Evolutionary conservation across 2,329 filamentous ascomycete genomes (phyloP), one percentile per base, ranked within the genome.

Genomic region (Hypocrella siamensis): DNA sequence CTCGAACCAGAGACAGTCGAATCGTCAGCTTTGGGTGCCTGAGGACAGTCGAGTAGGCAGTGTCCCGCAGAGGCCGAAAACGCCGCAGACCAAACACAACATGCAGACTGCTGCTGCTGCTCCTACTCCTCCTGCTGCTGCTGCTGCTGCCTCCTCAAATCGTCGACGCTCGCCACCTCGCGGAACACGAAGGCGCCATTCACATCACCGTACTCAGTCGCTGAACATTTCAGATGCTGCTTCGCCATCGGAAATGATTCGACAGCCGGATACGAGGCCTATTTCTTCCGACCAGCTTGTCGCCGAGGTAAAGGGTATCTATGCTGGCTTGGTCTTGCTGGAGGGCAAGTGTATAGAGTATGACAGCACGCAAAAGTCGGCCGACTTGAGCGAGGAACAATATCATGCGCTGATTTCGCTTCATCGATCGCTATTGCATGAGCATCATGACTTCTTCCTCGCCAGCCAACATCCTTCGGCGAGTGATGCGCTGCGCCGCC

Each of bases 321-420:
- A 93, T 44, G 75, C 77, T 0, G 84, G 81, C 0, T 55, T 94
- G 0, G 76, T 84, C 0, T 82, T 90, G 73, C 81, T 93, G 0
- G 88, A 96, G 47, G 73, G 70, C 17, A 84, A 90, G 42, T 88
- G 84, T 43, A 86, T 92, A 1, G 79, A 92, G 33, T 77, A 92
- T 1, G 81, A 88, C 42, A 74, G 70, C 7, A 63, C 70, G 0
- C 68, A 74, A 28, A 24, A 29, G 0, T 51, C 57, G 2, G 51
- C 48, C 0, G 59, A 61, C 12, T 49, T 76, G 0, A 72, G 61
- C 17, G 59, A 68, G 26, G 75, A 86, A 31, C 80, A 93, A 43
- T 93, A 82, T 79, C 79, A 92, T 40, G 79, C 81, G 0, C 53
- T 94, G 0, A 84, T 93, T 26, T 77, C 79, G 0, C 51, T 94